Conservation (phyloP, 2,329 filamentous ascomycete species). For the Chrysoporthe austroafricana region DNA sequence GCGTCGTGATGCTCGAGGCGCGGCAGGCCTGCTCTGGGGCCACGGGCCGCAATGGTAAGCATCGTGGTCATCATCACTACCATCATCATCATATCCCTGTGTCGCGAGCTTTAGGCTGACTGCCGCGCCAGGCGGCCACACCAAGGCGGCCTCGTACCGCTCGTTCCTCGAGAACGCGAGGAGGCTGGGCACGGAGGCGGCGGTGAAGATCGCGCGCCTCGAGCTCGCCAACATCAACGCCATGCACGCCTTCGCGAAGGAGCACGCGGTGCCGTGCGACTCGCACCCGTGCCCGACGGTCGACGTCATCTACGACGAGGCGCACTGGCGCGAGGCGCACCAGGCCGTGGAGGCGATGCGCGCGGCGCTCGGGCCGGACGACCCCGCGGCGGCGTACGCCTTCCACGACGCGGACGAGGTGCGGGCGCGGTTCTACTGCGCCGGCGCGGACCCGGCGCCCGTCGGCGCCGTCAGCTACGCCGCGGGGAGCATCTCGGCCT, state of each 20-base stretch:
- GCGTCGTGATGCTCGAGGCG: slow-evolving; percentile 66
- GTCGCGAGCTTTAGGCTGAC: too few relatives aligned
- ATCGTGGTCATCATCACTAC: neutral
- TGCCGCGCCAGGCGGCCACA: slow-evolving; percentile 42
- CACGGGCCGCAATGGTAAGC: slow-evolving; percentile 60
- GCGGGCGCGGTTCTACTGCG: slow-evolving; percentile 20
- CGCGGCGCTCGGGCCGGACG: slow-evolving; percentile 43
- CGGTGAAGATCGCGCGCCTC: slow-evolving; percentile 54
- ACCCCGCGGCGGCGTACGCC: slow-evolving; percentile 48
- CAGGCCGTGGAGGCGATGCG: slow-evolving; percentile 50
- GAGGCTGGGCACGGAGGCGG: slow-evolving; percentile 51
- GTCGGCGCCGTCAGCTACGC: slow-evolving; percentile 53
- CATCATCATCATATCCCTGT: neutral
- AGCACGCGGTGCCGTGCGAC: slow-evolving; percentile 54
- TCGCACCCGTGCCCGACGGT: slow-evolving; percentile 55
- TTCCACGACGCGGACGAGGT: slow-evolving; percentile 35
- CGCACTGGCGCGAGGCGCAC: slow-evolving; percentile 44
- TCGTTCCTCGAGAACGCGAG: slow-evolving; percentile 52
- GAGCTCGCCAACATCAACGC: slow-evolving; percentile 57
- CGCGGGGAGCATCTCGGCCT: slow-evolving; percentile 47
- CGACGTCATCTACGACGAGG: slow-evolving; percentile 59
- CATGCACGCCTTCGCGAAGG: slow-evolving; percentile 57
- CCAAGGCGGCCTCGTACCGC: slow-evolving; percentile 50
- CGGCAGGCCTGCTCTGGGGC: slow-evolving; percentile 68
- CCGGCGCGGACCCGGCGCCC: slow-evolving; percentile 38